These are phyloP conservation scores for Arabidopsis arenosa DNA, from an alignment of 345 rosid genomes.

Conservation along the genomic window DNA sequence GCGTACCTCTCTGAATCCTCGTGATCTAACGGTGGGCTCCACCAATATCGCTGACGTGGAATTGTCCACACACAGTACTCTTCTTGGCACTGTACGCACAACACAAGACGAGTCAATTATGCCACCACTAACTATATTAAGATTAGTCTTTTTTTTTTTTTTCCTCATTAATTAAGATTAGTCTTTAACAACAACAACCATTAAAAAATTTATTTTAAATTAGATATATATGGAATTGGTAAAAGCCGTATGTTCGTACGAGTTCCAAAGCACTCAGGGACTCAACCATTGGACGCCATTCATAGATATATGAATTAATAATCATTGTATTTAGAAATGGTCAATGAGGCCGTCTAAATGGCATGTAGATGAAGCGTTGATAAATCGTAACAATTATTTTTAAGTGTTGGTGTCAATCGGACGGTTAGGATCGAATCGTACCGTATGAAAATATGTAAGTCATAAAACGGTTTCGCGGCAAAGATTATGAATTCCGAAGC, in stretches of 20 bases:
- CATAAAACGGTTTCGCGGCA: too few species aligned
- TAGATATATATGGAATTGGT: neutral
- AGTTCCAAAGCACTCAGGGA: conserved; percentile 2
- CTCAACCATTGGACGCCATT: neutral
- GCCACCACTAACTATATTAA: neutral
- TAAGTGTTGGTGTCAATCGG: too few species aligned
- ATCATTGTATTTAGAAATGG: neutral
- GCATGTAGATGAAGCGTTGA: neutral
- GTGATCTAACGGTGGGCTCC: conserved; percentile 17
- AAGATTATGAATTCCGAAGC: too few species aligned
- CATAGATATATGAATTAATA: neutral
- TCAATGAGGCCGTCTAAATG: neutral
- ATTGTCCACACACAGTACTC: neutral
- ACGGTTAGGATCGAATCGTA: too few species aligned
- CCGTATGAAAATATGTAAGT: too few species aligned
- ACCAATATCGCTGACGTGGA: conserved; percentile 27
- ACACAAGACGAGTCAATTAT: conserved; percentile 4
- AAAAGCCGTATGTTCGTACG: neutral
- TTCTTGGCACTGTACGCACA: neutral
- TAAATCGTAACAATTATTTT: too few species aligned
- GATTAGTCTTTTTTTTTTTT: too few species aligned
- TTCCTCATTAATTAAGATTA: too few species aligned
- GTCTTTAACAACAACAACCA: neutral
- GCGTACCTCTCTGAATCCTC: conserved; percentile 31
- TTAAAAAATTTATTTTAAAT: neutral